Percentiles rank a stretch among this genome's conserved stretches.
Evolutionary conservation across 2,329 filamentous ascomycete species (phyloP).

Genomic region (Aureobasidium musti): DNA sequence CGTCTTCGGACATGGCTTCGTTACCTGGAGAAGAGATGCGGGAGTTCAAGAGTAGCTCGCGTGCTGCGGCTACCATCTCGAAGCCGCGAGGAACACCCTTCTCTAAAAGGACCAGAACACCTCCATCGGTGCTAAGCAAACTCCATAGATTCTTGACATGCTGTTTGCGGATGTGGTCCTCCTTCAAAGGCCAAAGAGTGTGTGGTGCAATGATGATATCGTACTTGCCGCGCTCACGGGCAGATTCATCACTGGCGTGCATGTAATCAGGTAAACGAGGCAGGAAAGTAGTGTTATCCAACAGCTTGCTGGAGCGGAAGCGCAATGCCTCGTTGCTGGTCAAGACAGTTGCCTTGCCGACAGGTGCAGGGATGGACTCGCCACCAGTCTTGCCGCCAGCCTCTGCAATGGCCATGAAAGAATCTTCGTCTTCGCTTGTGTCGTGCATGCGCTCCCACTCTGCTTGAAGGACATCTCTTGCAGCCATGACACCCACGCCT

Average conservation of each 20-base stretch:
- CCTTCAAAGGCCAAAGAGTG: conserved; percentile 71
- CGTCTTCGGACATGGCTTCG: conserved; percentile 40
- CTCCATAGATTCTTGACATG: conserved; percentile 88
- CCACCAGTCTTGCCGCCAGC: conserved; percentile 43
- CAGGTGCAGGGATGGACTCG: conserved; percentile 51
- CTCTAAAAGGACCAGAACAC: conserved; percentile 82
- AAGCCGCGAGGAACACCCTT: conserved; percentile 92
- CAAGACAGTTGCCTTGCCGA: conserved; percentile 77
- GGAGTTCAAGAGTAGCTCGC: conserved; percentile 73
- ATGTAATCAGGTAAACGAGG: conserved; percentile 87
- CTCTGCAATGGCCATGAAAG: conserved; percentile 37
- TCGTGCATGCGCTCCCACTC: conserved; percentile 74
- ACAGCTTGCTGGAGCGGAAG: conserved; percentile 70
- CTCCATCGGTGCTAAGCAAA: conserved; percentile 78
- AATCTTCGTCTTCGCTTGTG: conserved; percentile 31
- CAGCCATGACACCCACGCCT: conserved; percentile 72
- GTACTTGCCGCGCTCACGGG: conserved; percentile 58
- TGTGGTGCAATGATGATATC: conserved; percentile 92
- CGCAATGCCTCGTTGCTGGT: conserved; percentile 74
- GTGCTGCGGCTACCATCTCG: conserved; percentile 83
- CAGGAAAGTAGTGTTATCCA: conserved; percentile 89
- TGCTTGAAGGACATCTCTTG: conserved; percentile 74
- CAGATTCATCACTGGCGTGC: conserved; percentile 58
- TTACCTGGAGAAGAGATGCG: conserved; percentile 67
- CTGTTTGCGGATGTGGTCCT: conserved; percentile 74